A percentile compares a stretch with the other conserved stretches of the same genome.
Conservation (phyloP, 2,329 filamentous ascomycete genomes). For the Paracoccidioides brasiliensis region DNA sequence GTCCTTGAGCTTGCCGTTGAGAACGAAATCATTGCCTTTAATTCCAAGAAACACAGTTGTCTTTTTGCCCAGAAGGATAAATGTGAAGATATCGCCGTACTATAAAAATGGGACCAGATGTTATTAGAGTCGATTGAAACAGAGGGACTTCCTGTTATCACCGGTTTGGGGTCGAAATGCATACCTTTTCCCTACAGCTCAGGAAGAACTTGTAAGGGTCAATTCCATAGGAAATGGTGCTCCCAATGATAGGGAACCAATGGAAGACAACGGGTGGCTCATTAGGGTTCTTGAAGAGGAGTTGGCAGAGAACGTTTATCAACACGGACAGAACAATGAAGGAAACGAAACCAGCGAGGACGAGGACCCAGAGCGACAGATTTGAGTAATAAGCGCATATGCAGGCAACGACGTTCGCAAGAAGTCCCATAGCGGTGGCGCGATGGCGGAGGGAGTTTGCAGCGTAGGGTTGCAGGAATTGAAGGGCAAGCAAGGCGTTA, state of each 20-base stretch:
- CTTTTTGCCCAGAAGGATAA: constrained; percentile 75
- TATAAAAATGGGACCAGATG: constrained; percentile 20
- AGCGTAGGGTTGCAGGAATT: neutral
- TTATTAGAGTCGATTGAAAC: too few species aligned
- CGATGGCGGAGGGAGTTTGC: neutral
- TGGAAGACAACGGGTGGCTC: constrained; percentile 59
- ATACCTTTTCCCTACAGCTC: constrained; percentile 58
- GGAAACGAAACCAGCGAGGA: constrained; percentile 31
- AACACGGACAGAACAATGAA: constrained; percentile 47
- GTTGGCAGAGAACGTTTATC: constrained; percentile 66
- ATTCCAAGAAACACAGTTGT: constrained; percentile 75
- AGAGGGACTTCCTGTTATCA: too few species aligned
- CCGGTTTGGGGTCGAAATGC: constrained; percentile 11
- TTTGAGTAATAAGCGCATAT: constrained; percentile 35
- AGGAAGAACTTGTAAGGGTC: constrained; percentile 56
- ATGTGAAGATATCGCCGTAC: constrained; percentile 86
- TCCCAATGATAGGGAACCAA: constrained; percentile 63
- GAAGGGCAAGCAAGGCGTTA: too few species aligned
- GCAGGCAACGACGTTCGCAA: constrained; percentile 35
- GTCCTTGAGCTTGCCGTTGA: constrained; percentile 82
- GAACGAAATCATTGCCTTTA: constrained; percentile 76
- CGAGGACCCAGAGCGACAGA: constrained; percentile 35
- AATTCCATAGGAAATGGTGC: constrained; percentile 87
- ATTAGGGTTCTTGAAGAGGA: constrained; percentile 69
- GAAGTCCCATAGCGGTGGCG: constrained; percentile 36